Conservation (phyloP, 352 stramenopile genomes). For the Phytophthora cryptogea region DNA sequence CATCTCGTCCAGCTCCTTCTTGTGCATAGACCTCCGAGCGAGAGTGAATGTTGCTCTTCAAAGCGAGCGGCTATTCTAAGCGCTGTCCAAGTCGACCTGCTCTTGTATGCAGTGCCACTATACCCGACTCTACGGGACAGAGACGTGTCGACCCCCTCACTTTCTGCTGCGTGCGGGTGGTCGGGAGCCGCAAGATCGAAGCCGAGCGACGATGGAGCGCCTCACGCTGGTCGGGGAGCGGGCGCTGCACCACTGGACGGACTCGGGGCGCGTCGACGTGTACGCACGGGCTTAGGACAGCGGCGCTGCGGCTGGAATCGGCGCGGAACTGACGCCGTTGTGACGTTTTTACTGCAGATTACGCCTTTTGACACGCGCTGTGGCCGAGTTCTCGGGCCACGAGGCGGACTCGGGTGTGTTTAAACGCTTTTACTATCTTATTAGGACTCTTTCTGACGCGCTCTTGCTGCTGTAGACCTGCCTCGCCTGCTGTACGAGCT, state of each 20-base stretch:
- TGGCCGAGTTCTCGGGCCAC: conserved; percentile 38
- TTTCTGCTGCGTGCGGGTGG: conserved; percentile 8
- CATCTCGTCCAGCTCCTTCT: conserved; percentile 25
- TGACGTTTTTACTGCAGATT: conserved; percentile 30
- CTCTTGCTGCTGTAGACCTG: conserved; percentile 35
- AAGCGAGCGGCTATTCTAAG: no score
- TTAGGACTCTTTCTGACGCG: conserved; percentile 3
- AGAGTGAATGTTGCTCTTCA: neutral
- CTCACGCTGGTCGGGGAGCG: conserved; percentile 58
- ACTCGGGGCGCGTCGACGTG: conserved; percentile 59
- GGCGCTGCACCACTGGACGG: conserved; percentile 65
- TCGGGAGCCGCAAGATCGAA: conserved; percentile 19
- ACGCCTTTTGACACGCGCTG: conserved; percentile 39
- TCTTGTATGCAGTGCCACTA: no score
- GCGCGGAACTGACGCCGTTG: conserved; percentile 12
- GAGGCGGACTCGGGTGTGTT: conserved; percentile 37
- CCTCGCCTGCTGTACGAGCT: conserved; percentile 80
- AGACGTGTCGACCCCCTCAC: neutral
- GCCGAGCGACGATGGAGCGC: conserved; percentile 29
- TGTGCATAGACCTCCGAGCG: conserved; percentile 7
- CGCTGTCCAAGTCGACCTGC: no score
- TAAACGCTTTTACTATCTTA: neutral
- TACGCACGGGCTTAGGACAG: conserved; percentile 34
- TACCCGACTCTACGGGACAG: no score
- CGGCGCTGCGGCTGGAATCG: neutral